Conservation (phyloP, 2,329 filamentous ascomycete genomes). For the Stagonosporopsis cucurbitacearum region DNA sequence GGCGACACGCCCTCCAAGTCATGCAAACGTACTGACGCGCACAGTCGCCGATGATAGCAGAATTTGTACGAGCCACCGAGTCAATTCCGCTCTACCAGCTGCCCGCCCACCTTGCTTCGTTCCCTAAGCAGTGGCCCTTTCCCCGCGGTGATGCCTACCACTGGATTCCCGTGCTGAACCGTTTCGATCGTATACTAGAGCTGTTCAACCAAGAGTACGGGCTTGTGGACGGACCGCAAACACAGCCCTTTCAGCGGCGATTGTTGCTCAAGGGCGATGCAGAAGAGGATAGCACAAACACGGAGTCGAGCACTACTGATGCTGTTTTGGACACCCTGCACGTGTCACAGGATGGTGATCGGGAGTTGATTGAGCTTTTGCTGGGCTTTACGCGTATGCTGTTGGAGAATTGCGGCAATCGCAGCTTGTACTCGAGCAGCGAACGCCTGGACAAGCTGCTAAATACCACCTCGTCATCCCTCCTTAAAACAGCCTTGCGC, state of each 20-base stretch:
- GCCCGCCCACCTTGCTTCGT: slow-evolving; percentile 75
- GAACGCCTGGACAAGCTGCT: slow-evolving; percentile 86
- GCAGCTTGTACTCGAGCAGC: slow-evolving; percentile 95
- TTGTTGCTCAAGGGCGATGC: slow-evolving; percentile 67
- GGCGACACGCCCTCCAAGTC: slow-evolving; percentile 18
- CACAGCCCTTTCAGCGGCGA: slow-evolving; percentile 72
- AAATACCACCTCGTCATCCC: slow-evolving; percentile 80
- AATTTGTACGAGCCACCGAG: slow-evolving; percentile 76
- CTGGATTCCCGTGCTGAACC: slow-evolving; percentile 94
- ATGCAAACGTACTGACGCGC: slow-evolving; percentile 13
- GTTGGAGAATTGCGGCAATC: slow-evolving; percentile 93
- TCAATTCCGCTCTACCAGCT: slow-evolving; percentile 76
- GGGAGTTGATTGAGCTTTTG: slow-evolving; percentile 77
- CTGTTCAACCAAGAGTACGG: slow-evolving; percentile 81
- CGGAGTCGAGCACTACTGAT: slow-evolving; percentile 53
- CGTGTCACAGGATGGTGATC: slow-evolving; percentile 77
- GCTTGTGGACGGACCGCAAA: slow-evolving; percentile 80
- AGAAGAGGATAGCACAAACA: slow-evolving; percentile 47
- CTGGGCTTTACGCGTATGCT: slow-evolving; percentile 86
- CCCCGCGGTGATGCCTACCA: slow-evolving; percentile 95
- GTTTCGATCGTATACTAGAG: slow-evolving; percentile 89
- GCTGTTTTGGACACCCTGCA: slow-evolving; percentile 61
- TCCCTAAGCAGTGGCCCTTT: slow-evolving; percentile 92
- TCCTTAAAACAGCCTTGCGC: slow-evolving; percentile 79
- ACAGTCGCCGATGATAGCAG: slow-evolving; percentile 85